Evolutionary conservation across 1,284 basidiomycete species (phyloP).

Genomic region (Coniferiporia weirii): DNA sequence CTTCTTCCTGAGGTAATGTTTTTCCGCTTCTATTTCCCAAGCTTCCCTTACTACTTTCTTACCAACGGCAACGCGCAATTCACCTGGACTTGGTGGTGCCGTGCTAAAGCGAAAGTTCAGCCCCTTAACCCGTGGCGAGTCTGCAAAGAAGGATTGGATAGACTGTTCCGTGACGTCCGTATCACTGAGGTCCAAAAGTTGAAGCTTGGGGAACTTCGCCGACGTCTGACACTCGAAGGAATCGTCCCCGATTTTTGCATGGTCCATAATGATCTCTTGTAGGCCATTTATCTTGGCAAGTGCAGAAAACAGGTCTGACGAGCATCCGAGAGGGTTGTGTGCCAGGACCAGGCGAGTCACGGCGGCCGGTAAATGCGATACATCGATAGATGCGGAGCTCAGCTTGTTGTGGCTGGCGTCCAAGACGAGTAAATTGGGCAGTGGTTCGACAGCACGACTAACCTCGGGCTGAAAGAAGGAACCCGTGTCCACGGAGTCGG

Average conservation of each 20-base stretch:
- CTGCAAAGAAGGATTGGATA: conserved; percentile 39
- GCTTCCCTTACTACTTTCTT: conserved; percentile 63
- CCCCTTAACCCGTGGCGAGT: conserved; percentile 37
- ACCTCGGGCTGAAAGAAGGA: conserved; percentile 61
- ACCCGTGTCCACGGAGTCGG: conserved; percentile 29
- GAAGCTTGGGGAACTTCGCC: conserved; percentile 44
- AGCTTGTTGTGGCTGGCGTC: conserved; percentile 64
- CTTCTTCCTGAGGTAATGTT: conserved; percentile 28
- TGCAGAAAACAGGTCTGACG: conserved; percentile 38
- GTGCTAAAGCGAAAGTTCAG: conserved; percentile 49
- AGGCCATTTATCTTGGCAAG: conserved; percentile 46
- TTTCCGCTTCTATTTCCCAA: conserved; percentile 73
- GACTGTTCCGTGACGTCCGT: conserved; percentile 48
- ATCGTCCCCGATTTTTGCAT: conserved; percentile 53
- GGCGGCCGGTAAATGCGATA: conserved; percentile 2
- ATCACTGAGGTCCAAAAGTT: conserved; percentile 58
- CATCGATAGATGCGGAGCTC: conserved; percentile 43
- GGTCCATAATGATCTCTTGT: conserved; percentile 53
- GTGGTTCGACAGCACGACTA: conserved; percentile 51
- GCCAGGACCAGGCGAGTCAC: conserved; percentile 41
- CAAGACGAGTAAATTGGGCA: conserved; percentile 56
- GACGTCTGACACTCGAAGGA: conserved; percentile 40
- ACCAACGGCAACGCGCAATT: conserved; percentile 55
- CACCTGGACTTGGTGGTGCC: conserved; percentile 47
- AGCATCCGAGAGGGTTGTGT: conserved; percentile 32